Evolutionary conservation across 306 rosid genomes (phyloP).

Genomic region (Canavalia gladiata): DNA sequence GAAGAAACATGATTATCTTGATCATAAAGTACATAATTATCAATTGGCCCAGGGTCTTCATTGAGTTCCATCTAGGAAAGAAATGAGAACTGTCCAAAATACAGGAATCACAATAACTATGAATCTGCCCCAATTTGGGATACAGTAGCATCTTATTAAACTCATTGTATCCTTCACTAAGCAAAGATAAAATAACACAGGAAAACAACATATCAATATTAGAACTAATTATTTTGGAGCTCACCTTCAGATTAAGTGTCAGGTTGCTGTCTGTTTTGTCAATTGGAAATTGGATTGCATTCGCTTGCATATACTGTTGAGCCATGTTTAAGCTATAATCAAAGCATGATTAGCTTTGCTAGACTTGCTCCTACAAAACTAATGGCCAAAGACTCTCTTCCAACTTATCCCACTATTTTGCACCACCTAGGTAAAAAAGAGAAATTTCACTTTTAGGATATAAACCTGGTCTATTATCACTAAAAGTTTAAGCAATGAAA

Average conservation of each 20-base stretch:
- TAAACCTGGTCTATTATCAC: constrained; percentile 28
- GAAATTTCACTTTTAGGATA: constrained; percentile 19
- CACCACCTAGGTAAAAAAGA: constrained; percentile 37
- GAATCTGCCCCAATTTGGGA: constrained; percentile 25
- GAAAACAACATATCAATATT: constrained; percentile 32
- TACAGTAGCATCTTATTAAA: constrained; percentile 31
- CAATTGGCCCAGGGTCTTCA: constrained; percentile 82
- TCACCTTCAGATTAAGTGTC: constrained; percentile 44
- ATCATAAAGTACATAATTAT: constrained; percentile 80
- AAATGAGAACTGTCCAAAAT: constrained; percentile 43
- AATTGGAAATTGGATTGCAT: constrained; percentile 8
- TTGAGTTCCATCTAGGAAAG: constrained; percentile 63
- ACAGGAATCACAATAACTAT: constrained; percentile 22
- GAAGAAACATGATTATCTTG: constrained; percentile 94
- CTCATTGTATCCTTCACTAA: constrained; percentile 3
- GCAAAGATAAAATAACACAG: constrained; percentile 11
- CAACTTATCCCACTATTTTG: constrained; percentile 39
- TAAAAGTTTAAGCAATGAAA: constrained; percentile 30
- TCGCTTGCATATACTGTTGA: constrained; percentile 33
- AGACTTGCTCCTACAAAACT: constrained; percentile 37
- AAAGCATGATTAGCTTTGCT: constrained; percentile 34
- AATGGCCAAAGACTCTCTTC: neutral
- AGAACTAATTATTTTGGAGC: neutral
- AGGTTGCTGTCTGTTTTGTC: constrained; percentile 28
- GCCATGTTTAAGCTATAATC: constrained; percentile 33